A percentile compares a stretch with the other conserved stretches of the same genome.
Conservation (phyloP, 2,329 filamentous ascomycete species). For the Phyllosticta ampelicida region DNA sequence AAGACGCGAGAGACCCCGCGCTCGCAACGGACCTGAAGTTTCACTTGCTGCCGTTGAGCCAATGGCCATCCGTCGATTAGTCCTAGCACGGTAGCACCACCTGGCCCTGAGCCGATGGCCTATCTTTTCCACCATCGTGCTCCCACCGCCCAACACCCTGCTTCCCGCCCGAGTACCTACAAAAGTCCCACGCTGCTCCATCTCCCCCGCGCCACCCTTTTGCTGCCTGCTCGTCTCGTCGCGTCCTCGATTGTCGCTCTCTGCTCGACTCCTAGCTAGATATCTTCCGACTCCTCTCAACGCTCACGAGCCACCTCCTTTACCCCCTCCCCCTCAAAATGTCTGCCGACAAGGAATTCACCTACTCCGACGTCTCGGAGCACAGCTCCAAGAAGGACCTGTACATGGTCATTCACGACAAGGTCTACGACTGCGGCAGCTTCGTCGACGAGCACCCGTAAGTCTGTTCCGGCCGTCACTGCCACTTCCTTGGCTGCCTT, state of each 20-base stretch:
- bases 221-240: neutral
- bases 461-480: conserved; percentile 24
- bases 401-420: conserved; percentile 86
- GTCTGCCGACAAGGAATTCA: conserved; percentile 28
- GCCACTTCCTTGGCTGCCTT: neutral
- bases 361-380: conserved; percentile 31
- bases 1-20: neutral
- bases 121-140: neutral
- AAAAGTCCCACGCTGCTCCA: conserved; percentile 10
- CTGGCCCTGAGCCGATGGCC: neutral
- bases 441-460: conserved; percentile 97
- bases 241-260: neutral
- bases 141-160: conserved; percentile 5
- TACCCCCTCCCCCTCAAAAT: too few relatives aligned
- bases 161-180: neutral
- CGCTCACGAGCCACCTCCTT: neutral
- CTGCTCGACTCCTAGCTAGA: neutral
- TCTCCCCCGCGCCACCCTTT: neutral
- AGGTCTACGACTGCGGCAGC: conserved; percentile 80
- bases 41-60: neutral
- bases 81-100: conserved; percentile 6
- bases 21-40: neutral
- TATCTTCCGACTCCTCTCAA: neutral
- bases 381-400: conserved; percentile 69
- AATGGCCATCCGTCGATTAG: conserved; percentile 2